Evolutionary conservation across 495 filamentous ascomycete genomes (phyloP), one percentile per base, ranked within the genome.

Genomic region (Penicillium dipodomyicola): DNA sequence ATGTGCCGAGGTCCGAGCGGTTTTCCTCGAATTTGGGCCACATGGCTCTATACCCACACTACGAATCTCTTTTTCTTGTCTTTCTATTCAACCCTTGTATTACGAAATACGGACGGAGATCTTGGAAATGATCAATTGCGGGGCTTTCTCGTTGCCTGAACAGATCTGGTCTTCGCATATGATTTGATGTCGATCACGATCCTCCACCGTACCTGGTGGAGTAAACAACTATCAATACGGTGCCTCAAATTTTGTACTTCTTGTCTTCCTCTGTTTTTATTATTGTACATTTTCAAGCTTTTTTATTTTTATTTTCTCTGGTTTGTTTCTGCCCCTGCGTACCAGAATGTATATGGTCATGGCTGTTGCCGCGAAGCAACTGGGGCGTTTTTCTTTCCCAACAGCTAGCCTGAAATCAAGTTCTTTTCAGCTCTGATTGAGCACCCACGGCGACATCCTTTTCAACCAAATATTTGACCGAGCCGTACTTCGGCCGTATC

Each of bases 271-370:
- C 41, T 49, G 10, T 49, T 11, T 23, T 42, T 3, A 45, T 2
- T 49, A 20, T 27, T 53, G 50, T 53, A 54, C 32, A 54, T 49
- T 40, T 49, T 40, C 25, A 44, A 37, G 2, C 3, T 40, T 55
- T 32, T 42, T 40, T 55, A 27, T 42, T 15, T 27, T 20, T 14
- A 27, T 42, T 15, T 27, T 20, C 8, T 43, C 23, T 52, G 23
- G 50, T 42, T 52, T 52, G 39, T 52, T 51, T 43, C 37, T 30
- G 37, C 39, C 52, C 22, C 39, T 33, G 32, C 39, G 42, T 35
- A 41, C 48, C 60, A 63, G 60, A 63, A 59, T 63, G 57, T 63
- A 56, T 46, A 50, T 58, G 55, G 47, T 32, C 51, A 63, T 22
- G 57, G 56, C 12, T 55, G 52, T 63, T 47, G 52, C 61, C 57